phyloP scores from a whole-genome alignment of 371 early-diverging fungal genomes.

The Lichtheimia ornata region DNA sequence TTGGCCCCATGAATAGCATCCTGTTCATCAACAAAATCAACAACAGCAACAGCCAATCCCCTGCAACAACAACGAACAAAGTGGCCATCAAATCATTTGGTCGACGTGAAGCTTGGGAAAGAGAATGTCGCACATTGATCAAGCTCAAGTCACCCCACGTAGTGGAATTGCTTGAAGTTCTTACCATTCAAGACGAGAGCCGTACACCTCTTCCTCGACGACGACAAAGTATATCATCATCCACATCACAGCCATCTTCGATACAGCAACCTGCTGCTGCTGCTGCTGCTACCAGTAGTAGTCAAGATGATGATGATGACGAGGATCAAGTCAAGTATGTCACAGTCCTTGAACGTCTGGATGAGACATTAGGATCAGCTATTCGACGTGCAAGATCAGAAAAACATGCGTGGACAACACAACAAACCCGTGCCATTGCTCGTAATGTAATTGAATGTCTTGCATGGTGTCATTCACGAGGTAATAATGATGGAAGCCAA shows the following conservation, averaged over 20 bases:
- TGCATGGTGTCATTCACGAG: slow-evolving; percentile 35
- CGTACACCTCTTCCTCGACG: slow-evolving; percentile 6
- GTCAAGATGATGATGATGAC: slow-evolving; percentile 10
- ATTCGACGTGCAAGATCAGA: slow-evolving; percentile 22
- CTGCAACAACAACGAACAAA: slow-evolving; percentile 3
- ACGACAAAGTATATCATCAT: not conserved
- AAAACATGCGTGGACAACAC: slow-evolving; percentile 8
- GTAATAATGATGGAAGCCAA: not conserved
- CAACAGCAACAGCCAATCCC: slow-evolving; percentile 1
- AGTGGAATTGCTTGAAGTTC: slow-evolving; percentile 42
- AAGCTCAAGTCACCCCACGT: slow-evolving; percentile 39
- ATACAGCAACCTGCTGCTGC: no score
- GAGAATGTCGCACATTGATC: slow-evolving; percentile 45
- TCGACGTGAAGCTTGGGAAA: slow-evolving; percentile 54
- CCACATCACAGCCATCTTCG: not conserved
- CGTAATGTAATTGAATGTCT: slow-evolving; percentile 23
- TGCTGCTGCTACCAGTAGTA: not conserved
- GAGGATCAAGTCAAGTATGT: slow-evolving; percentile 35
- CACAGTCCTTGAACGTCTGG: slow-evolving; percentile 39
- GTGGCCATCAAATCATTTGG: slow-evolving; percentile 44
- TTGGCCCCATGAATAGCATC: slow-evolving; percentile 43
- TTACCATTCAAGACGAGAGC: slow-evolving; percentile 42
- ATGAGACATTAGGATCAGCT: slow-evolving; percentile 28
- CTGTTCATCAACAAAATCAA: slow-evolving; percentile 27
- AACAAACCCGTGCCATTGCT: slow-evolving; percentile 7